Conservation (phyloP, 306 rosid genomes). For the Cicer bijugum region DNA sequence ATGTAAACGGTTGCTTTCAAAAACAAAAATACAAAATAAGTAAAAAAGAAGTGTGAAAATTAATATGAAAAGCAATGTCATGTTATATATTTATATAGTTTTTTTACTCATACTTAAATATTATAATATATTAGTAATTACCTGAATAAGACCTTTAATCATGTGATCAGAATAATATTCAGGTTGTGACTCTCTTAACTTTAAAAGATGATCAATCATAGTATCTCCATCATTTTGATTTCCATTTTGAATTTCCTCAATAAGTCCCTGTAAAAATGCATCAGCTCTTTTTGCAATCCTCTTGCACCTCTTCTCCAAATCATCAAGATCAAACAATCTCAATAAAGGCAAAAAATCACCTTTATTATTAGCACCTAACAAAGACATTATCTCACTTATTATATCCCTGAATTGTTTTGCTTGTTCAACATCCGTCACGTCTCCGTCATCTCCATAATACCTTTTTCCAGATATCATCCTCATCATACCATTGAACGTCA, state of each 20-base stretch:
- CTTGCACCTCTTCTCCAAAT: constrained; percentile 41
- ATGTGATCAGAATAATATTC: constrained; percentile 42
- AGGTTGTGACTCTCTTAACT: constrained; percentile 12
- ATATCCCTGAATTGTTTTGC: constrained; percentile 43
- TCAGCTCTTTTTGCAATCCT: constrained; percentile 38
- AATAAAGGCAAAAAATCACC: constrained; percentile 41
- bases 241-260: constrained; percentile 22
- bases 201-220: constrained; percentile 41
- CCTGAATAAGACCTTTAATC: constrained; percentile 49
- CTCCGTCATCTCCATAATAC: constrained; percentile 33
- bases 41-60: too few species aligned
- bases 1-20: too few species aligned
- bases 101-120: too few species aligned
- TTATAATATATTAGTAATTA: not conserved
- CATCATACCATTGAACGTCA: constrained; percentile 46
- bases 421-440: constrained; percentile 12
- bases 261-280: constrained; percentile 39
- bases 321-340: constrained; percentile 20
- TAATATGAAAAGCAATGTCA: too few species aligned
- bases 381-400: not conserved
- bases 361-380: constrained; percentile 36
- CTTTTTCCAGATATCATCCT: constrained; percentile 44
- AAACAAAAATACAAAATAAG: too few species aligned
- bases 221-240: constrained; percentile 2
- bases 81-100: too few species aligned